These are phyloP conservation scores for Penicillium subrubescens DNA, from an alignment of 495 filamentous ascomycete species.

Conservation along the genomic window DNA sequence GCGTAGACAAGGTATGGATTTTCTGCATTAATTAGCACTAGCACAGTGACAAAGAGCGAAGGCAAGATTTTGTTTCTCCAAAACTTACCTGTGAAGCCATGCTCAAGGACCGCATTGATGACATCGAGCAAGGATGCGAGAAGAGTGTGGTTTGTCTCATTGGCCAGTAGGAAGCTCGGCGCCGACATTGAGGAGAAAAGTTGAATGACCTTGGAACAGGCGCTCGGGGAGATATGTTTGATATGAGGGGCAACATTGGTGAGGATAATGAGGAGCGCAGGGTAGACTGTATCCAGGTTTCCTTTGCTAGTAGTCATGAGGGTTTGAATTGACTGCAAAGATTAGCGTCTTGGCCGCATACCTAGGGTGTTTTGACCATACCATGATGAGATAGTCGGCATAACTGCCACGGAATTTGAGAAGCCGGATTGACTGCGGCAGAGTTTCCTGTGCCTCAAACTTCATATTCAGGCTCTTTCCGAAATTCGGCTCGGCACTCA, in stretches of 20 bases:
- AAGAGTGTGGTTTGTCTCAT: constrained; percentile 87
- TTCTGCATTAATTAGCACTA: constrained; percentile 46
- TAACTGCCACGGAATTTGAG: constrained; percentile 86
- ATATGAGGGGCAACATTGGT: constrained; percentile 89
- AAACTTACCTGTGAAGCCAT: constrained; percentile 77
- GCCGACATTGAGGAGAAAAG: constrained; percentile 94
- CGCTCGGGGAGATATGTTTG: constrained; percentile 69
- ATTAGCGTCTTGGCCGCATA: constrained; percentile 34
- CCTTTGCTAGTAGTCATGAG: constrained; percentile 92
- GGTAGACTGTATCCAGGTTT: constrained; percentile 89
- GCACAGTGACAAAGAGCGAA: neutral
- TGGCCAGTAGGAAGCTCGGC: constrained; percentile 90
- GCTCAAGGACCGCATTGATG: constrained; percentile 89
- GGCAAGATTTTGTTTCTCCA: neutral
- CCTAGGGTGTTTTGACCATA: constrained; percentile 15
- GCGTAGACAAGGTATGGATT: constrained; percentile 84
- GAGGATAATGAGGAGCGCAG: constrained; percentile 86
- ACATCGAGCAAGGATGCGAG: constrained; percentile 84
- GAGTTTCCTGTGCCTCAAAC: constrained; percentile 86
- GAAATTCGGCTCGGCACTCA: constrained; percentile 92
- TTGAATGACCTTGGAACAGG: constrained; percentile 82
- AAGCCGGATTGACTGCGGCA: constrained; percentile 80
- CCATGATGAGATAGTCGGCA: constrained; percentile 92
- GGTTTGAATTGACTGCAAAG: constrained; percentile 77
- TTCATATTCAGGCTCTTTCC: constrained; percentile 85